These are phyloP conservation scores for Ophiognomonia clavigignenti-juglandacearum DNA, from an alignment of 2,329 filamentous ascomycete species.

Conservation along the genomic window DNA sequence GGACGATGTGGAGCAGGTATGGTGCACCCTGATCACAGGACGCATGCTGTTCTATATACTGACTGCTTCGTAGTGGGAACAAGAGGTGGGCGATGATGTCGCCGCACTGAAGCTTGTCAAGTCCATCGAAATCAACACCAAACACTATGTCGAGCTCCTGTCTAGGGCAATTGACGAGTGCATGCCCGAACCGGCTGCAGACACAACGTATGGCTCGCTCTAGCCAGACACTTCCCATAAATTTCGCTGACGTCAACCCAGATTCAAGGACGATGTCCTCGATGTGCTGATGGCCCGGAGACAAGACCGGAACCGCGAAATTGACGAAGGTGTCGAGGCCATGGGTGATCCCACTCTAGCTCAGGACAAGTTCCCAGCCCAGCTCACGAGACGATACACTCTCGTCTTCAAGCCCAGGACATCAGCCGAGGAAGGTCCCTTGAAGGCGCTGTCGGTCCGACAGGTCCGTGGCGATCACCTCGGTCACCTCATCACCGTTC, in stretches of 20 bases:
- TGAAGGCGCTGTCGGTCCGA: conserved; percentile 76
- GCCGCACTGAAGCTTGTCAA: conserved; percentile 61
- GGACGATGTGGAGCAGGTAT: conserved; percentile 75
- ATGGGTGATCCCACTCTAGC: conserved; percentile 59
- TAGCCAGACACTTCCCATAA: background rate
- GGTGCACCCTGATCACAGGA: conserved; percentile 18
- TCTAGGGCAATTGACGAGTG: conserved; percentile 83
- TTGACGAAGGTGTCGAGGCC: conserved; percentile 62
- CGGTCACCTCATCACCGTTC: conserved; percentile 86
- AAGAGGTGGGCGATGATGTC: conserved; percentile 56
- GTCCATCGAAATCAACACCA: conserved; percentile 84
- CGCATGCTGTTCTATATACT: background rate
- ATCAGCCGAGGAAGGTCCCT: conserved; percentile 58
- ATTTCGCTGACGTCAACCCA: conserved; percentile 35
- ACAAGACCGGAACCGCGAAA: conserved; percentile 75
- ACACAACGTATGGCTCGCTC: conserved; percentile 60
- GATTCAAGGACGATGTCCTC: conserved; percentile 95
- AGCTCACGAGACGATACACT: conserved; percentile 89
- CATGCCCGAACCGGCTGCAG: conserved; percentile 72
- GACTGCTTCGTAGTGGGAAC: conserved; percentile 60
- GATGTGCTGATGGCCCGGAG: conserved; percentile 95
- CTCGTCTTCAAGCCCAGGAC: conserved; percentile 92
- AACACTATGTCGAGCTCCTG: conserved; percentile 91
- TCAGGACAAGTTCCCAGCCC: conserved; percentile 80
- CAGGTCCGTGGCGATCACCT: conserved; percentile 91